phyloP scores from a whole-genome alignment of 106 monocot genomes.

The Ottelia alismoides region DNA sequence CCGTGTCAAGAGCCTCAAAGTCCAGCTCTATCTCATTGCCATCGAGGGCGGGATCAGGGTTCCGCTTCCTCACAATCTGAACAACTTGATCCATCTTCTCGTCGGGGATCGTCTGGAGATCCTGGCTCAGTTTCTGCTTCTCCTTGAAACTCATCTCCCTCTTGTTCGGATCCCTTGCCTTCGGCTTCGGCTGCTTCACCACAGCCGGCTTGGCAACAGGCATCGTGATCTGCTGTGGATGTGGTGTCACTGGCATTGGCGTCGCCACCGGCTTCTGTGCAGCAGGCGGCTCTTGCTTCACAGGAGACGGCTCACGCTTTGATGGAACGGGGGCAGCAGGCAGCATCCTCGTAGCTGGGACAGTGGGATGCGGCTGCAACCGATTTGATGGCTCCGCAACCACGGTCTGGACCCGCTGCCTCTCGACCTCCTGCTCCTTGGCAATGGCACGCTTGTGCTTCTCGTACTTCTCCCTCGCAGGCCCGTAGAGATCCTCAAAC shows the following conservation, averaged over 20 bases:
- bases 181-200: constrained; percentile 49
- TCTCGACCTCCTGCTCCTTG: constrained; percentile 9
- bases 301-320: neutral
- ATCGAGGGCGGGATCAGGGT: constrained; percentile 34
- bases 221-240: neutral
- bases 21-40: constrained; percentile 75
- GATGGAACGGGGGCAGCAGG: constrained; percentile 1
- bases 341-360: neutral
- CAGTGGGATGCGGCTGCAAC: neutral
- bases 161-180: constrained; percentile 57
- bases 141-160: constrained; percentile 77
- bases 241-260: neutral
- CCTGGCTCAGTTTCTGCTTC: constrained; percentile 63
- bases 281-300: neutral
- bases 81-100: constrained; percentile 75
- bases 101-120: constrained; percentile 49
- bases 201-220: neutral
- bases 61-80: constrained; percentile 56
- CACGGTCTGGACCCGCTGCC: neutral
- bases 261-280: neutral
- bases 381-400: neutral
- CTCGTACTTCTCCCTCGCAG: constrained; percentile 18
- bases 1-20: constrained; percentile 61
- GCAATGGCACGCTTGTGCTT: constrained; percentile 23
- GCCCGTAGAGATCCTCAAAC: no score